Base-by-base conservation (phyloP, 768 basidiomycete species). In the Tylopilus felleus region DNA sequence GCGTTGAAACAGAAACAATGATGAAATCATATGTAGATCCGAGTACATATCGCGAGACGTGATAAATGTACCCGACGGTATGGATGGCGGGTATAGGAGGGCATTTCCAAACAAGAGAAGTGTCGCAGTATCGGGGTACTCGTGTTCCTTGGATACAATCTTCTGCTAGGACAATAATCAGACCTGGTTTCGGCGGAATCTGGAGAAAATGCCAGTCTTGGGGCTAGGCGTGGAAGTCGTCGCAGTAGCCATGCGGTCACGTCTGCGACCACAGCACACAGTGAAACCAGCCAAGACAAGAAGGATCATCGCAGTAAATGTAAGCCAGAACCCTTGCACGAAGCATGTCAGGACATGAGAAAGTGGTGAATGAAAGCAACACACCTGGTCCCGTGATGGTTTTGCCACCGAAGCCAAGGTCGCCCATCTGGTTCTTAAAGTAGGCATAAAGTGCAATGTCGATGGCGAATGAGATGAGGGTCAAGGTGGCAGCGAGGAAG, bases 261-360 rank as follows among this genome's bases (percentile, higher is more conserved):
- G 78, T 52, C 84, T 75, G 36, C 85, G 80, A 12, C 85, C 86
- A 57, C 86, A 81, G 74, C 84, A 86, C 35, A 88, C 82, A 4
- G 84, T 83, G 74, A 80, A 80, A 49, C 85, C 85, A 17, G 80
- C 85, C 51, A 88, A 64, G 39, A 82, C 68, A 29, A 85, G 77
- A 5, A 90, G 77, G 58, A 90, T 71, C 64, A 90, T 71, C 13
- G 83, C 68, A 19, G 77, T 81, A 60, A 90, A 82, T 2, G 86
- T 88, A 67, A 90, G 66, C 88, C 88, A 90, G 68, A 90, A 89
- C 8, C 79, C 87, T 86, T 58, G 56, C 44, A n/a, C n/a, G 19
- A 29, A 25, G 40, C 8, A 9, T 27, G 19, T 63, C 45, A 52
- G 41, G 19, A 44, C 33, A 38, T 38, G 27, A 14, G 13, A 16